Evolutionary conservation across 1,139 yeast genomes (phyloP).

Genomic region (Pichia sp.): DNA sequence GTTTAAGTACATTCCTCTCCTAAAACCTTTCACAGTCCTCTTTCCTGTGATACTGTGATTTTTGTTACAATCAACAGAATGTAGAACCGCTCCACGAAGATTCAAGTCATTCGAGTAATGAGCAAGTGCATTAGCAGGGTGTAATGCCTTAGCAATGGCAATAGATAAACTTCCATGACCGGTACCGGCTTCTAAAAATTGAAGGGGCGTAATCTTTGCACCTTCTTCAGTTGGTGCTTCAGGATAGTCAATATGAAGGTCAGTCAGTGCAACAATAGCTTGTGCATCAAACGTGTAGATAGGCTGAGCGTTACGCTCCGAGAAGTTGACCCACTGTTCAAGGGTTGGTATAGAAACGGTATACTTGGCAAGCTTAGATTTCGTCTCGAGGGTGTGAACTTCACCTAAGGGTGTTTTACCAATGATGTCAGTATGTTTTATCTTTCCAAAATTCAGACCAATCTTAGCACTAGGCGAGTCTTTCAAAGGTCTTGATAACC

Average conservation of each 20-base stretch:
- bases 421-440: constrained; percentile 31
- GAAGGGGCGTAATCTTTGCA: constrained; percentile 25
- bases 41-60: constrained; percentile 34
- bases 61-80: constrained; percentile 34
- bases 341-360: constrained; percentile 33
- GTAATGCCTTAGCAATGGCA: constrained; percentile 35
- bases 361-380: constrained; percentile 19
- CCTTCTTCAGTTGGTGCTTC: constrained; percentile 20
- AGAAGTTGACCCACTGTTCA: constrained; percentile 36
- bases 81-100: constrained; percentile 36
- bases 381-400: constrained; percentile 18
- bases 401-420: constrained; percentile 24
- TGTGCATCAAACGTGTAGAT: constrained; percentile 42
- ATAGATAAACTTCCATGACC: constrained; percentile 44
- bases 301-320: constrained; percentile 39
- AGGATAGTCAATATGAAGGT: constrained; percentile 37
- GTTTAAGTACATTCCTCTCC: constrained; percentile 33
- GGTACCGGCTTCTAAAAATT: constrained; percentile 43
- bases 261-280: constrained; percentile 38
- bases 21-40: constrained; percentile 30
- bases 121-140: constrained; percentile 34
- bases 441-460: constrained; percentile 26
- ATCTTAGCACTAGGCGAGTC: constrained; percentile 15
- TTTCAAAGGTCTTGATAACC: constrained; percentile 27
- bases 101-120: constrained; percentile 9